A percentile compares a stretch with the other conserved stretches of the same genome.
Evolutionary conservation across 768 basidiomycete genomes (phyloP).

Genomic region (Clitopilus passeckerianus): DNA sequence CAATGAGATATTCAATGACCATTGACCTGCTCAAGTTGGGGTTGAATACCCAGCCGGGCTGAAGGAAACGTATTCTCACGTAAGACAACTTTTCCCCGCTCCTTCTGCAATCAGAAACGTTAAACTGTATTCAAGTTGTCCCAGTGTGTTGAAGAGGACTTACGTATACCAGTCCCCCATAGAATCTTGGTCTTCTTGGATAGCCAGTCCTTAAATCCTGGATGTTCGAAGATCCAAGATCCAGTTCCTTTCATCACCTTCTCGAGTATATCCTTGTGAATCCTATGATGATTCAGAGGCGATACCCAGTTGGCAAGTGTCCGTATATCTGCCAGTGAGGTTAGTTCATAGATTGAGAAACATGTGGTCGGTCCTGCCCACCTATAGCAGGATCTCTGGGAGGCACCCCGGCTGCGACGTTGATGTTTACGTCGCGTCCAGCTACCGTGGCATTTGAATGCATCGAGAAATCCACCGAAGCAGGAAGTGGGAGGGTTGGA

Average conservation of each 20-base stretch:
- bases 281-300: neutral
- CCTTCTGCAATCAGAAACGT: neutral
- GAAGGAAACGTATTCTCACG: neutral
- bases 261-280: neutral
- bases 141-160: neutral
- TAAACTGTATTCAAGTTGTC: neutral
- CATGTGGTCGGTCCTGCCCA: no score
- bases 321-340: neutral
- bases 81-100: neutral
- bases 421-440: neutral
- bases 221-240: neutral
- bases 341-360: neutral
- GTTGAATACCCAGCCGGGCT: neutral
- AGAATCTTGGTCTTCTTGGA: neutral
- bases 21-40: neutral
- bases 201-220: neutral
- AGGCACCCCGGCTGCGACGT: neutral
- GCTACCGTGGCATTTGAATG: no score
- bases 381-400: neutral
- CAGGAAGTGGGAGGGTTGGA: no score
- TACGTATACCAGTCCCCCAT: neutral
- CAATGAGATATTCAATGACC: neutral
- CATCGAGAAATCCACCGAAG: no score
- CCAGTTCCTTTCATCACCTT: neutral
- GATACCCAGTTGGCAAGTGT: neutral